A percentile compares a stretch with the other conserved stretches of the same genome.
phyloP scores from a whole-genome alignment of 2,329 filamentous ascomycete species.

The Stagonosporopsis tanaceti region DNA sequence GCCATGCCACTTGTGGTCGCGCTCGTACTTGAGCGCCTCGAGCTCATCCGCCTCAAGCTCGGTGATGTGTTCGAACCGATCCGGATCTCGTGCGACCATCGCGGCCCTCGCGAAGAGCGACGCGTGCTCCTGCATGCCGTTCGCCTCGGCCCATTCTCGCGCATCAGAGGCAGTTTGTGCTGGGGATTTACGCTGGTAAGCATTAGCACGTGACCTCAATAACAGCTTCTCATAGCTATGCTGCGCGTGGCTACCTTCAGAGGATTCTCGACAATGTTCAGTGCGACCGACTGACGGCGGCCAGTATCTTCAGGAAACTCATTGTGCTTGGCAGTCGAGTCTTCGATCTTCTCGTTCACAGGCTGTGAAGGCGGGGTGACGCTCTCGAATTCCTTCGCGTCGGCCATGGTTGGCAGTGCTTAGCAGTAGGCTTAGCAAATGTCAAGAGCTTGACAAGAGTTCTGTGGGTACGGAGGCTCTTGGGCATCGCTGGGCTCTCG shows the following conservation, averaged over 20 bases:
- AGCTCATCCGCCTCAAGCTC: slow-evolving; percentile 69
- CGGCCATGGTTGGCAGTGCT: slow-evolving; percentile 20
- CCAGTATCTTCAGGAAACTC: slow-evolving; percentile 21
- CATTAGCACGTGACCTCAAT: slow-evolving; percentile 32
- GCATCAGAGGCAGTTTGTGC: slow-evolving; percentile 63
- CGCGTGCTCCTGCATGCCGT: slow-evolving; percentile 66
- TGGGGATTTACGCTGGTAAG: slow-evolving; percentile 57
- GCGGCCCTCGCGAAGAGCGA: slow-evolving; percentile 72
- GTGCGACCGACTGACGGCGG: slow-evolving; percentile 52
- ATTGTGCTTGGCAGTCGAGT: slow-evolving; percentile 16
- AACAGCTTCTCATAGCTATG: slow-evolving; percentile 16
- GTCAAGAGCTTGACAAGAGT: slow-evolving; percentile 15
- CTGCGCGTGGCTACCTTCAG: slow-evolving; percentile 46
- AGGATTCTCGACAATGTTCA: slow-evolving; percentile 59
- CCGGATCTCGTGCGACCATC: slow-evolving; percentile 75
- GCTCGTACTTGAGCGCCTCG: slow-evolving; percentile 66
- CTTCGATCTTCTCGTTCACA: slow-evolving; percentile 18
- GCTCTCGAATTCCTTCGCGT: slow-evolving; percentile 15
- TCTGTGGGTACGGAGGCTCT: slow-evolving; percentile 11
- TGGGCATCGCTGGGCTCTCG: slow-evolving; percentile 15
- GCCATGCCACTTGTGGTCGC: slow-evolving; percentile 68
- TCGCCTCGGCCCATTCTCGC: slow-evolving; percentile 67
- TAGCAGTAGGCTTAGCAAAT: slow-evolving; percentile 14
- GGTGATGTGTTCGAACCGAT: slow-evolving; percentile 67
- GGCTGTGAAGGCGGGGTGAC: neutral